Conservation (phyloP, 164 flowering plant species). For the Stephania japonica region DNA sequence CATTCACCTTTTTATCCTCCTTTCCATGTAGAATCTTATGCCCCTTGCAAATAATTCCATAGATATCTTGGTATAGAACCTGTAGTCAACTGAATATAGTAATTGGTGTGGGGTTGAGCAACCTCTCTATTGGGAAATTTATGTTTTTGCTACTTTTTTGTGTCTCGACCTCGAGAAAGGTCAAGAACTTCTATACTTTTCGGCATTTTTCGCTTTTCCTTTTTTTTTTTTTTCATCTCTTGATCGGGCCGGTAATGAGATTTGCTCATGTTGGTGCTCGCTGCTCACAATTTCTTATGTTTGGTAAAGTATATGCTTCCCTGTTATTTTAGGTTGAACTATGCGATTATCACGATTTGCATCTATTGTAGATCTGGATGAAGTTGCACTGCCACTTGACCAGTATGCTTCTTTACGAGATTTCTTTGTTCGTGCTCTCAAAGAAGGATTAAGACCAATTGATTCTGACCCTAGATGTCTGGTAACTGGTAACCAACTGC, state of each 20-base stretch:
- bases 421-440: constrained; percentile 69
- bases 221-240: neutral
- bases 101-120: neutral
- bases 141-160: neutral
- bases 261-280: neutral
- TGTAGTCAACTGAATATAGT: neutral
- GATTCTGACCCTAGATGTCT: constrained; percentile 75
- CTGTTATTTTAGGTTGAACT: neutral
- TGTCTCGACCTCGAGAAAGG: neutral
- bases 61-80: neutral
- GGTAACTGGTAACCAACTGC: constrained; percentile 85
- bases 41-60: neutral
- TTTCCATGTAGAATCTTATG: neutral
- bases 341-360: neutral
- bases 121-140: neutral
- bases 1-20: constrained; percentile 1
- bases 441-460: constrained; percentile 81
- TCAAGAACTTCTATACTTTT: neutral
- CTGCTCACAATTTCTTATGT: no score
- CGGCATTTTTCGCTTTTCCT: neutral
- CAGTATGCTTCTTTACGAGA: constrained; percentile 70
- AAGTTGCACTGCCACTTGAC: constrained; percentile 69
- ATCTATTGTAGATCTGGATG: constrained; percentile 68
- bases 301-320: neutral
- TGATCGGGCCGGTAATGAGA: neutral